Base-by-base conservation (phyloP, 2,329 filamentous ascomycete genomes). In the Alternaria conjuncta region DNA sequence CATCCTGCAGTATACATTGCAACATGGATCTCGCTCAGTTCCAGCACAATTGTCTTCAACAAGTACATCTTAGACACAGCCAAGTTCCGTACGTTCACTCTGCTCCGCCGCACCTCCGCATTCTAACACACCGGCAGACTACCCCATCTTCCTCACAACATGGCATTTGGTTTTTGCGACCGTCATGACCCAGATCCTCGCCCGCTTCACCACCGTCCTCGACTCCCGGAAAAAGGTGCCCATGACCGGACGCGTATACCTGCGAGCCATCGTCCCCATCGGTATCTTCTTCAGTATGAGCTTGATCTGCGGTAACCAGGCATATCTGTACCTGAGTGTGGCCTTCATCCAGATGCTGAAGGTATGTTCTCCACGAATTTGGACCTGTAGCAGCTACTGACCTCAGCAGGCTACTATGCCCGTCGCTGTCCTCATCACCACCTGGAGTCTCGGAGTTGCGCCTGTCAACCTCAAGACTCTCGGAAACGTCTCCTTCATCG, bases 331-430 rank as follows among this genome's bases (percentile, higher is more conserved):
- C 82, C 88, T 98, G 65, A 96, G 92, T 71, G 95, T 98, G 63
- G 92, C 95, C 64, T 98, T 98, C 82, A 98, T 98, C 77, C 95
- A 98, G 86, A 98, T 98, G 95, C 90, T 98, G 81, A 98, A 98
- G 92, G 91, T 93, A 72, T 41, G 79, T 71, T 15, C 4, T n/a
- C 41, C 36, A 7, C 15, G n/a, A 20, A 18, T 21, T 7, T 30
- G 3, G 13, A 32, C 6, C n/a, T 10, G 21, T 15, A 26, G 21
- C 20, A 45, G 44, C 30, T 57, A 30, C 64, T 68, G 57, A 72
- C 68, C 32, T 44, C 11, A 30, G 6, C 30, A 94, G 92, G 96
- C 96, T 71, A 97, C 94, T 46, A 98, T 93, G 30, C 96, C 96
- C 15, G 94, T 98, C 63, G 94, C 94, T 57, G 94, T 98, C 56